Base-by-base conservation (phyloP, 371 early-diverging fungal species). In the Mortierella sp. region DNA sequence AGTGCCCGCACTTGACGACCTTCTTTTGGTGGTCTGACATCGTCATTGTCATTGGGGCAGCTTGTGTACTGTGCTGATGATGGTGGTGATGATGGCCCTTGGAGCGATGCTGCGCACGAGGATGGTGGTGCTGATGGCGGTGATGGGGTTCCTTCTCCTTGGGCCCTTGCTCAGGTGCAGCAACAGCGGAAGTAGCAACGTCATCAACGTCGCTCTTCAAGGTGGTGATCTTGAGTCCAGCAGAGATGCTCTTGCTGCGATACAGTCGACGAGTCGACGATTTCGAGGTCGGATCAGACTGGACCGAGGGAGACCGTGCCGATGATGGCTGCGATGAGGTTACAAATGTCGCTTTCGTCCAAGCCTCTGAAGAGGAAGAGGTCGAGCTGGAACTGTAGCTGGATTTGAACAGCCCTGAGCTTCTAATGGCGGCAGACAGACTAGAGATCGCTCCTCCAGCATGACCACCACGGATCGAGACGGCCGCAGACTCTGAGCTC, bases 1-100 rank as follows among this genome's bases (percentile, higher is more conserved):
- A 73, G 31, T 73, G 60, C 1, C 68, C 69, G 50, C 75, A 73
- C 49, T 59, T 54, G 37, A 51, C 60, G 8, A 54, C 46, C 28
- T 58, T 46, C 17, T 58, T 55, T 32, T 73, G 68, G 27, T 67
- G 68, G 1, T 50, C 68, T 3, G 48, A 30, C 75, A 68, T 73
- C 4, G 75, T 63, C 47, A 67, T 26, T 15, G 57, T 34, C 8
- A n/a, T 11, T 47, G 52, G 7, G 14, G 49, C 55, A 55, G 52
- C 1, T 26, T 21, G 31, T 21, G 31, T 11, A 24, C 28, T 14
- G 19, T 23, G 46, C 56, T 41, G n/a, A 28, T 19, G 31, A 6
- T 39, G 15, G 0, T 56, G 46, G 19, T 19, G 42, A 12, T 32
- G 53, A 24, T 15, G 30, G n/a, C 31, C 17, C 39, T 44, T 66